A percentile compares a stretch with the other conserved stretches of the same genome.
These are phyloP conservation scores for Naganishia randhawae DNA, from an alignment of 768 basidiomycete species.

Conservation along the genomic window DNA sequence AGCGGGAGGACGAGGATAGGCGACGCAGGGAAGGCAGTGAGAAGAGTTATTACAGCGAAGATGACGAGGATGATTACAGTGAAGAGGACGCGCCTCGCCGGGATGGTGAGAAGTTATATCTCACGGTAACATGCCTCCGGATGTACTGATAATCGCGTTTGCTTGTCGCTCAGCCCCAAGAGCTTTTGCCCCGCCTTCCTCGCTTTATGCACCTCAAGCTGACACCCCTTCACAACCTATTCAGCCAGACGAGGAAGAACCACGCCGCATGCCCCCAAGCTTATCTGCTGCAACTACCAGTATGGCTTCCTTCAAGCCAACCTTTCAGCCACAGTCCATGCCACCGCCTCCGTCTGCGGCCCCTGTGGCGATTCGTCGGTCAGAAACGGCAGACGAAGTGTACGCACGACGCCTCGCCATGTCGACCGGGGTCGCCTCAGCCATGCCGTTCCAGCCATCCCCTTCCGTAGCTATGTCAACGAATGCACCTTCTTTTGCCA, in stretches of 20 bases:
- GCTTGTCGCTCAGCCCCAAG: constrained; percentile 29
- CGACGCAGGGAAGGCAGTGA: constrained; percentile 34
- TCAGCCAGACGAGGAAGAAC: not conserved
- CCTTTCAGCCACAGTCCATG: constrained; percentile 10
- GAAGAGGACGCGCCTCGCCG: constrained; percentile 36
- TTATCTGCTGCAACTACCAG: not conserved
- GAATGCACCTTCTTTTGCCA: not conserved
- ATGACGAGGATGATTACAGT: constrained; percentile 41
- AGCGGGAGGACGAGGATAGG: constrained; percentile 37
- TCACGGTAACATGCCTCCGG: constrained; percentile 41
- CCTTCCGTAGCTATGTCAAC: not conserved
- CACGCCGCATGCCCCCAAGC: not conserved
- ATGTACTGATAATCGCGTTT: constrained; percentile 31
- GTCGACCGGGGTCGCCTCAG: constrained; percentile 28
- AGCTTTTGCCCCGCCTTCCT: constrained; percentile 27
- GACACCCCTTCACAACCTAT: not conserved
- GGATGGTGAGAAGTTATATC: constrained; percentile 40
- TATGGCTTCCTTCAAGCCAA: not conserved
- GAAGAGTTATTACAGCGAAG: constrained; percentile 43
- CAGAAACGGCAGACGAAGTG: constrained; percentile 42
- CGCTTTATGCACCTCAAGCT: constrained; percentile 15
- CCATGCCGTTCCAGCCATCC: not conserved
- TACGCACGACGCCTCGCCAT: constrained; percentile 40
- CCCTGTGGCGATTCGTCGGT: constrained; percentile 2
- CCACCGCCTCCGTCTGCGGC: not conserved